Evolutionary conservation across 75 land plant genomes (phyloP).

Genomic region (Isoetes taiwanensis): DNA sequence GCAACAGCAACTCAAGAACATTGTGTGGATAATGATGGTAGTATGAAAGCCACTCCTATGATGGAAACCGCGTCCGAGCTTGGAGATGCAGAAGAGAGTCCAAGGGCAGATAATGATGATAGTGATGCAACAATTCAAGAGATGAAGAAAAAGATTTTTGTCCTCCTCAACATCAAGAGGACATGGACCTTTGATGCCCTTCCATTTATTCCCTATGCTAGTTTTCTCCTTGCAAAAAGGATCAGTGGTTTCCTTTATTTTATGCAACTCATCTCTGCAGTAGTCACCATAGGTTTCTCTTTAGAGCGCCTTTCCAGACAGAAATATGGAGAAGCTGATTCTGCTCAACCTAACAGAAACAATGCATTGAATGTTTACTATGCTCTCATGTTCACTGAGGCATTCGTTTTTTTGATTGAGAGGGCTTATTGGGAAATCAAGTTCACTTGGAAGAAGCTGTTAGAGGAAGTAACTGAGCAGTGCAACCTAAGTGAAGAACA

Average conservation of each 20-base stretch:
- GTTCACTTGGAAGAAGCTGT: slow-evolving; percentile 26
- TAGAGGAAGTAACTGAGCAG: slow-evolving; percentile 33
- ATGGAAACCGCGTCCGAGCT: slow-evolving; percentile 19
- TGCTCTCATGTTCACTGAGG: slow-evolving; percentile 49
- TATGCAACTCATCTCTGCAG: slow-evolving; percentile 54
- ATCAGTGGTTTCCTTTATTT: slow-evolving; percentile 45
- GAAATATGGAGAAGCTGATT: slow-evolving; percentile 21
- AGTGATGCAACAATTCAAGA: too few species aligned
- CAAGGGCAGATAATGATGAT: too few species aligned
- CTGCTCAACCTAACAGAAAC: not conserved
- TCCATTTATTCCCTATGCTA: slow-evolving; percentile 44
- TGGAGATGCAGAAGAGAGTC: not conserved
- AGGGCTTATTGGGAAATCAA: slow-evolving; percentile 73
- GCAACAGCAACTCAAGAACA: too few species aligned
- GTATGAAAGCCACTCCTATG: slow-evolving; percentile 13
- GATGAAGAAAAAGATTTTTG: too few species aligned
- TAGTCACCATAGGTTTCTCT: slow-evolving; percentile 44
- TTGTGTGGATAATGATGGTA: too few species aligned
- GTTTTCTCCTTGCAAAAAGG: slow-evolving; percentile 39
- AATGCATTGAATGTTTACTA: slow-evolving; percentile 30
- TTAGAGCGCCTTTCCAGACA: slow-evolving; percentile 32
- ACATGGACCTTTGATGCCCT: slow-evolving; percentile 39
- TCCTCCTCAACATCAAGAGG: too few species aligned
- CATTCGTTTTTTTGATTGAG: slow-evolving; percentile 59
- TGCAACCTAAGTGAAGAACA: slow-evolving; percentile 29